Conservation (phyloP, 1,139 yeast genomes). For the Oligophagozyma castellii region DNA sequence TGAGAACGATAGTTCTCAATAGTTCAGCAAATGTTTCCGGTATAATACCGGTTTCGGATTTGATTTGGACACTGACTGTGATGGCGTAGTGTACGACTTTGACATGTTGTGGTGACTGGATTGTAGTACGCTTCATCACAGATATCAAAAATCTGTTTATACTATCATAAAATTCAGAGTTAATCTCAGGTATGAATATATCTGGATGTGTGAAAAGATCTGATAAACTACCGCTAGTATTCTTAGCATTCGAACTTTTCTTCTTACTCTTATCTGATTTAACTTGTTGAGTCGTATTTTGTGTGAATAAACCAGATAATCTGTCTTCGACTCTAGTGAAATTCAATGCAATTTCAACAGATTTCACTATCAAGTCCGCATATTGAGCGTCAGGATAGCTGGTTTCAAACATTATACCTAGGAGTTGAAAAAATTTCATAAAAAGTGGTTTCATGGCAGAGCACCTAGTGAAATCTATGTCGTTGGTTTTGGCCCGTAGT, state of each 20-base stretch:
- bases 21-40: constrained; percentile 27
- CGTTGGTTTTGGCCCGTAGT: constrained; percentile 22
- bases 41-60: constrained; percentile 15
- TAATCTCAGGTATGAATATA: constrained; percentile 35
- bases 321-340: constrained; percentile 21
- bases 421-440: constrained; percentile 10
- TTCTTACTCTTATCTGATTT: constrained; percentile 7
- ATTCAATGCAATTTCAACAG: constrained; percentile 24
- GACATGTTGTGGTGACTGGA: constrained; percentile 53
- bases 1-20: constrained; percentile 40
- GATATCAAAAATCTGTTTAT: constrained; percentile 38
- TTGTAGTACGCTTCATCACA: constrained; percentile 34
- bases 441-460: constrained; percentile 16
- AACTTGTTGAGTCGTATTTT: background rate
- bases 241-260: constrained; percentile 12
- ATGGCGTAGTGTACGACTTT: constrained; percentile 46
- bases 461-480: constrained; percentile 22
- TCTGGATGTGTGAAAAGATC: constrained; percentile 62
- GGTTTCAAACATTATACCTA: constrained; percentile 9
- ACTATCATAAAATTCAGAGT: constrained; percentile 26
- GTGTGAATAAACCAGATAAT: constrained; percentile 17
- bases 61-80: constrained; percentile 17
- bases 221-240: constrained; percentile 35
- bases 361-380: constrained; percentile 23
- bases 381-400: constrained; percentile 24